A percentile compares a stretch with the other conserved stretches of the same genome.
phyloP scores from a whole-genome alignment of 2,329 filamentous ascomycete species.

The Drechslerella coelobrocha region DNA sequence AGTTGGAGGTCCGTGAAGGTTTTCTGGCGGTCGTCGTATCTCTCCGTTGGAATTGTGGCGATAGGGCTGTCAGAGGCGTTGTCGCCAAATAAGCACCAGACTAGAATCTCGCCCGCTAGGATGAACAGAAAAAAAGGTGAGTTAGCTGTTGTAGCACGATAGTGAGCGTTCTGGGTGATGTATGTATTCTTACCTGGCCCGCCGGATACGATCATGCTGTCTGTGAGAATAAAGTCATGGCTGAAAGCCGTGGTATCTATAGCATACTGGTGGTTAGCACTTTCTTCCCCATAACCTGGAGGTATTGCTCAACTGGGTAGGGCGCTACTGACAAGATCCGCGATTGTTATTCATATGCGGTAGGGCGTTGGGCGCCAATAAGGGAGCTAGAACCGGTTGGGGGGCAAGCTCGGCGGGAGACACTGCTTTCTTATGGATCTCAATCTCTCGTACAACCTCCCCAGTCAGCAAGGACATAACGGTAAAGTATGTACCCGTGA shows the following conservation, averaged over 20 bases:
- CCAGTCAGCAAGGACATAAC: conserved; percentile 49
- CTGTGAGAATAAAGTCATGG: conserved; percentile 55
- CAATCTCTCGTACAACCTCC: conserved; percentile 37
- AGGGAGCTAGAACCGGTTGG: conserved; percentile 3
- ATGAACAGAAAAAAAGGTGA: too few species aligned
- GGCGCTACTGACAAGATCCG: conserved; percentile 43
- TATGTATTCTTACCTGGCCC: conserved; percentile 51
- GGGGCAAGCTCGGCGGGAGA: conserved; percentile 31
- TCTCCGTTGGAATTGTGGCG: conserved; percentile 53
- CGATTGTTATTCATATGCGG: conserved; percentile 26
- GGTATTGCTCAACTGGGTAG: too few species aligned
- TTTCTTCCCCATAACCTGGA: too few species aligned
- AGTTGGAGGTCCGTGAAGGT: conserved; percentile 46
- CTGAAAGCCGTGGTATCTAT: conserved; percentile 55
- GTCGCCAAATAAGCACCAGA: conserved; percentile 41
- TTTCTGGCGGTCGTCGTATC: conserved; percentile 37
- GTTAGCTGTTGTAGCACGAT: conserved; percentile 31
- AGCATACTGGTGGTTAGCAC: not conserved
- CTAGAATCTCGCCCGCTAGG: conserved; percentile 40
- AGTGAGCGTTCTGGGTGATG: conserved; percentile 28
- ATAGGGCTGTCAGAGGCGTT: conserved; percentile 49
- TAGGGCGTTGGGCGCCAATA: not conserved
- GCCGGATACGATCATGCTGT: conserved; percentile 55
- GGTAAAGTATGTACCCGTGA: conserved; percentile 54
- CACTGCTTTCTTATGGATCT: conserved; percentile 48